Evolutionary conservation across 768 basidiomycete genomes (phyloP).

Genomic region (Rhodotorula graminis): DNA sequence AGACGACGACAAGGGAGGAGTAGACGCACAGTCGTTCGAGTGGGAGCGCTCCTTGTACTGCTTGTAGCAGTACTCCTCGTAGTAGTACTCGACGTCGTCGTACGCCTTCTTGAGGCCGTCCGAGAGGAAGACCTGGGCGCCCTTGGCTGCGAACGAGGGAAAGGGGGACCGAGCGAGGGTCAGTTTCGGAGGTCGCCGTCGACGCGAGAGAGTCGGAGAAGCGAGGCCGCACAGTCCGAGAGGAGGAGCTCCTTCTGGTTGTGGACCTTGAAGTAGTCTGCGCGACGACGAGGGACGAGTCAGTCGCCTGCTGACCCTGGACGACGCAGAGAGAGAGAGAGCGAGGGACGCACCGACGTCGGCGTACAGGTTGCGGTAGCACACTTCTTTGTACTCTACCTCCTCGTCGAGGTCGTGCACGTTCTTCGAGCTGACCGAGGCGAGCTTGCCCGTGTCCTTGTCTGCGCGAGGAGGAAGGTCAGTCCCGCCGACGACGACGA

Average conservation of each 20-base stretch:
- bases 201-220: fast-evolving
- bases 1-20: neutral
- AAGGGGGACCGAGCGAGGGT: neutral
- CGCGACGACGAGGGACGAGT: no score
- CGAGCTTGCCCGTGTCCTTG: neutral
- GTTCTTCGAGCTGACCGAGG: neutral
- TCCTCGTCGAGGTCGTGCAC: neutral
- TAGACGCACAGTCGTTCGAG: neutral
- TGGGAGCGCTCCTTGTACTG: neutral
- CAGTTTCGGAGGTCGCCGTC: neutral
- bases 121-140: conserved; percentile 4
- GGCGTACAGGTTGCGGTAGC: conserved; percentile 7
- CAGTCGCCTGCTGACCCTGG: neutral
- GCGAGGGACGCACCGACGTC: neutral
- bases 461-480: neutral
- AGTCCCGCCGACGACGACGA: neutral
- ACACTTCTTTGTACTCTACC: neutral
- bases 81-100: conserved; percentile 9
- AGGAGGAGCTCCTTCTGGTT: neutral
- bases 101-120: neutral
- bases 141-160: neutral
- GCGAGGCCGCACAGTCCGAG: neutral
- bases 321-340: no score
- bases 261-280: conserved; percentile 1
- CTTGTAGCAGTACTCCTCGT: conserved; percentile 21